Conservation (phyloP, 2,329 filamentous ascomycete genomes). For the Fusarium coffeatum region DNA sequence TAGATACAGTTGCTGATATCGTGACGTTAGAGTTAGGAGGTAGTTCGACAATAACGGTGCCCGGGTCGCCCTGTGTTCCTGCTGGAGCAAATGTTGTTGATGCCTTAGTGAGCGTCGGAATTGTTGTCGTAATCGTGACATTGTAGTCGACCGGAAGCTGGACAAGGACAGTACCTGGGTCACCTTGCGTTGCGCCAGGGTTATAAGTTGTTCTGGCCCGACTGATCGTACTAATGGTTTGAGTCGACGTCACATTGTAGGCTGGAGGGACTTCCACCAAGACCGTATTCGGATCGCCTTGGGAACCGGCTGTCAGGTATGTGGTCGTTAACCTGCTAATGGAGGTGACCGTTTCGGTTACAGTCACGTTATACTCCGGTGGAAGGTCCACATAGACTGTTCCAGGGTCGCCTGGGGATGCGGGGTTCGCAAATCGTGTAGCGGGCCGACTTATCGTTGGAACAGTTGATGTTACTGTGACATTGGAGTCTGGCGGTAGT, state of each 20-base stretch:
- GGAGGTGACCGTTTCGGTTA: background rate
- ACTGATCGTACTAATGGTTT: conserved; percentile 7
- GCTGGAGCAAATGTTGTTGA: conserved; percentile 3
- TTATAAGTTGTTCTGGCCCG: background rate
- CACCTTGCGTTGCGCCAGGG: conserved; percentile 1
- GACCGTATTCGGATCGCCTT: conserved; percentile 19
- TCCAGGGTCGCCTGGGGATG: conserved; percentile 3
- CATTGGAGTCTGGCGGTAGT: too few species aligned
- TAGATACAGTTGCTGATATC: too few species aligned
- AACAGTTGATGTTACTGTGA: background rate
- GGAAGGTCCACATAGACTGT: conserved; percentile 8
- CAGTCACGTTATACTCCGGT: conserved; percentile 5
- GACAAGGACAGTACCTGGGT: conserved; percentile 13
- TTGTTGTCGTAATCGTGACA: conserved; percentile 7
- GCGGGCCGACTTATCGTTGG: background rate
- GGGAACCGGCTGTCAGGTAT: conserved; percentile 4
- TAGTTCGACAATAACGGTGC: conserved; percentile 4
- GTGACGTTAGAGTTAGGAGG: background rate
- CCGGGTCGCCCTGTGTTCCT: conserved; percentile 5
- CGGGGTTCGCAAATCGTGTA: conserved; percentile 6
- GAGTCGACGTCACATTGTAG: conserved; percentile 10
- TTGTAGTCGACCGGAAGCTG: conserved; percentile 21
- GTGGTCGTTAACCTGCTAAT: conserved; percentile 7
- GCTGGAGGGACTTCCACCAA: conserved; percentile 13
- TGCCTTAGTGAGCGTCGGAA: background rate